Conservation (phyloP, 2,329 filamentous ascomycete genomes). For the Tolypocladium guangdongense region DNA sequence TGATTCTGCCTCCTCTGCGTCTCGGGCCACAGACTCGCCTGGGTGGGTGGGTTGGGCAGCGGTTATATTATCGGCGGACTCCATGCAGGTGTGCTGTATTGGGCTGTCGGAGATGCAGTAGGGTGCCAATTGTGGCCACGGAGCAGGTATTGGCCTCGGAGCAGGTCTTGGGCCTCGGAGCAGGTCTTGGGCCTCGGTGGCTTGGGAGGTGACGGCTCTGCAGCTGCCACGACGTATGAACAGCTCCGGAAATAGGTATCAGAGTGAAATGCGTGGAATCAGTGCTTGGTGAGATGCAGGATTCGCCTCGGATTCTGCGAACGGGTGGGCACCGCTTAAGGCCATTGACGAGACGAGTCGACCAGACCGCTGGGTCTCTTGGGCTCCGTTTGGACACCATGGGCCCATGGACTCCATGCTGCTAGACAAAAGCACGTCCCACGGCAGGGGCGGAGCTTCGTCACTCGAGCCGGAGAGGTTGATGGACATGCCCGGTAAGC, state of each 20-base stretch:
- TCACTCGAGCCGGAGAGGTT: background rate
- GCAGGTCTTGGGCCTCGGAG: slow-evolving; percentile 7
- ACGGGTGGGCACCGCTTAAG: slow-evolving; percentile 19
- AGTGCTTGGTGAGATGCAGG: slow-evolving; percentile 18
- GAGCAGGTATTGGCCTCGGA: slow-evolving; percentile 7
- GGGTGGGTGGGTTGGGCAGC: slow-evolving; percentile 15
- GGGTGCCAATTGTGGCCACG: slow-evolving; percentile 4
- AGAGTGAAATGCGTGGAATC: background rate
- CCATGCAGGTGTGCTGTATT: slow-evolving; percentile 20
- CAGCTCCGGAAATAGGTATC: background rate
- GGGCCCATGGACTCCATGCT: background rate
- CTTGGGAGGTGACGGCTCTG: slow-evolving; percentile 4
- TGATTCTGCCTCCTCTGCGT: slow-evolving; percentile 20
- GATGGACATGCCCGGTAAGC: background rate
- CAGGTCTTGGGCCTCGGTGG: slow-evolving; percentile 8
- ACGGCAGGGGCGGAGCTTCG: background rate
- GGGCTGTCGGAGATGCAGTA: slow-evolving; percentile 22
- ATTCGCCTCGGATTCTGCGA: slow-evolving; percentile 19
- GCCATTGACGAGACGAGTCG: slow-evolving; percentile 13
- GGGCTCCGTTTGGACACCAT: background rate
- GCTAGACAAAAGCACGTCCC: background rate
- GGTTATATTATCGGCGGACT: slow-evolving; percentile 20
- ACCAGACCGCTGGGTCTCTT: slow-evolving; percentile 5
- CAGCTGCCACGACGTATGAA: slow-evolving; percentile 5
- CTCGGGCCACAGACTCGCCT: slow-evolving; percentile 10